Conservation (phyloP, 768 basidiomycete genomes). For the Lyophyllum semitale region DNA sequence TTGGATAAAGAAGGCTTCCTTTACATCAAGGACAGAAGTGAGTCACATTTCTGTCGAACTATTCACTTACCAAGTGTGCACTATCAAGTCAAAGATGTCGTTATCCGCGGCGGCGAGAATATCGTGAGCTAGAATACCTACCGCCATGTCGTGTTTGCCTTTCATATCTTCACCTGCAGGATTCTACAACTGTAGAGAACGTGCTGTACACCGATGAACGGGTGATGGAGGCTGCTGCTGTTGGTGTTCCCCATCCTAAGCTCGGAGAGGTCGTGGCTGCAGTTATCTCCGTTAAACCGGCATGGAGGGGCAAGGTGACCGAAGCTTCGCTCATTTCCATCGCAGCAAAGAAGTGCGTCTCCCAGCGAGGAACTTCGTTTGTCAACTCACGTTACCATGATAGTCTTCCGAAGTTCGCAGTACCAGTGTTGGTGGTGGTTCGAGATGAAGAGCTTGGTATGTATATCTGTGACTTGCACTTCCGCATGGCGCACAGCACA, state of each 20-base stretch:
- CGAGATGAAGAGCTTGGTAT: constrained; percentile 40
- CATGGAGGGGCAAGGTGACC: constrained; percentile 35
- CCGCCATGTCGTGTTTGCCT: no score
- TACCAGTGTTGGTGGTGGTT: constrained; percentile 52
- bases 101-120: constrained; percentile 58
- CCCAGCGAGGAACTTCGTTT: neutral
- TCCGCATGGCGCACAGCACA: neutral
- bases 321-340: constrained; percentile 41
- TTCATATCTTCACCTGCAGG: constrained; percentile 25
- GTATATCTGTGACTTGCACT: constrained; percentile 6
- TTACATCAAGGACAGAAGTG: constrained; percentile 45
- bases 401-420: constrained; percentile 50
- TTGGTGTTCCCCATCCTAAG: constrained; percentile 49
- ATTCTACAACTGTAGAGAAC: constrained; percentile 54
- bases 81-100: constrained; percentile 49
- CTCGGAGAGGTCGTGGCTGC: constrained; percentile 28
- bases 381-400: neutral
- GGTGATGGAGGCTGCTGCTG: constrained; percentile 48
- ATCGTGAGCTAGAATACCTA: constrained; percentile 48
- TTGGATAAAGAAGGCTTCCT: constrained; percentile 52
- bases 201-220: constrained; percentile 47
- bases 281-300: constrained; percentile 44
- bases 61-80: neutral
- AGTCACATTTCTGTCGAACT: constrained; percentile 10
- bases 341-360: constrained; percentile 36